These are phyloP conservation scores for Carpinus viminea DNA, from an alignment of 306 rosid species.

Conservation along the genomic window DNA sequence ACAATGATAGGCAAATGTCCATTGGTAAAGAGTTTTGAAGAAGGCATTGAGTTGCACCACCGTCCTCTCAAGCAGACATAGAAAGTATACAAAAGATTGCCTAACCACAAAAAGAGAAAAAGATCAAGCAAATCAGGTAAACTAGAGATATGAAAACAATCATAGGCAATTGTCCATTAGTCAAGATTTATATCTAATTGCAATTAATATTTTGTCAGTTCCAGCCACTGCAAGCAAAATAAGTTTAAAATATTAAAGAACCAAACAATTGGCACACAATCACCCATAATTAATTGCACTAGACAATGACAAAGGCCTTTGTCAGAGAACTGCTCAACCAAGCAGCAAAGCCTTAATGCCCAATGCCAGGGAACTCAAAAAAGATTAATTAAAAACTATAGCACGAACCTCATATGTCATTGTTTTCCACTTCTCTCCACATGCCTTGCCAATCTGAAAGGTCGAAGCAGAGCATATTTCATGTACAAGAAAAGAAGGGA, in stretches of 20 bases:
- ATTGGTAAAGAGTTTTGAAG: no score
- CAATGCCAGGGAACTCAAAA: background rate
- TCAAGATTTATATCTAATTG: no score
- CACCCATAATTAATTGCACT: background rate
- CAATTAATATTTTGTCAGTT: background rate
- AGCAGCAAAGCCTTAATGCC: background rate
- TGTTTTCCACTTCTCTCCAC: slow-evolving; percentile 98
- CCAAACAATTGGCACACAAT: background rate
- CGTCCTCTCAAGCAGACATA: no score
- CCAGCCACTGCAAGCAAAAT: background rate
- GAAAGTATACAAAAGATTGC: no score
- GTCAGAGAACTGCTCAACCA: background rate
- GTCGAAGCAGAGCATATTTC: slow-evolving; percentile 19
- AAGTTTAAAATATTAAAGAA: background rate
- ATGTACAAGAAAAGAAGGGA: background rate
- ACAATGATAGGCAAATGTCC: no score
- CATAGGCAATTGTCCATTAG: no score
- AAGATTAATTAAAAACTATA: slow-evolving; percentile 7
- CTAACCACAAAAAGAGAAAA: no score
- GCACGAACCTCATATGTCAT: slow-evolving; percentile 80
- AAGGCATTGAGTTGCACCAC: no score
- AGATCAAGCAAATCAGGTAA: no score
- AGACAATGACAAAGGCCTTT: background rate
- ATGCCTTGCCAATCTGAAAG: slow-evolving; percentile 90
- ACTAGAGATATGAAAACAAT: no score